Percentiles rank a stretch among this genome's conserved stretches.
These are phyloP conservation scores for Fusarium secorum DNA, from an alignment of 2,329 filamentous ascomycete species.

Conservation along the genomic window DNA sequence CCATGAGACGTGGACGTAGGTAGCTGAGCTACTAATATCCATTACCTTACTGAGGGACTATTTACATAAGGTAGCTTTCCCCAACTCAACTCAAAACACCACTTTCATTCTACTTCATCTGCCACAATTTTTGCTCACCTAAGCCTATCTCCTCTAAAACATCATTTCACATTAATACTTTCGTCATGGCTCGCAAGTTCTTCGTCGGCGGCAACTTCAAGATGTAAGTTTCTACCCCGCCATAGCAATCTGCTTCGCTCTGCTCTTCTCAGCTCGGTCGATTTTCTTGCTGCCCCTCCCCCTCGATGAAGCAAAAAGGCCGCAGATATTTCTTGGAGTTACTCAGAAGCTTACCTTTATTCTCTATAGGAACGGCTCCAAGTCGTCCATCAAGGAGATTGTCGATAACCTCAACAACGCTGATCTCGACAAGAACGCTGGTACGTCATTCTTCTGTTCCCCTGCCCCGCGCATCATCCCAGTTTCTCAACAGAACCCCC, in stretches of 20 bases:
- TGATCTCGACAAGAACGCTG: slow-evolving; percentile 76
- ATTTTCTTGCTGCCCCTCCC: slow-evolving; percentile 21
- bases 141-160: background rate
- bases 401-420: slow-evolving; percentile 88
- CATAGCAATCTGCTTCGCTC: slow-evolving; percentile 19
- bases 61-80: slow-evolving; percentile 23
- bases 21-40: slow-evolving; percentile 13
- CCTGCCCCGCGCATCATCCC: slow-evolving; percentile 10
- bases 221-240: slow-evolving; percentile 71
- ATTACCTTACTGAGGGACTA: slow-evolving; percentile 6
- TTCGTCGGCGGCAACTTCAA: slow-evolving; percentile 99
- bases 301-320: slow-evolving; percentile 40
- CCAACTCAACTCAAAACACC: slow-evolving; percentile 11
- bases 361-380: slow-evolving; percentile 82
- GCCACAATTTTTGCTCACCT: slow-evolving; percentile 8
- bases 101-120: slow-evolving; percentile 9
- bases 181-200: slow-evolving; percentile 92
- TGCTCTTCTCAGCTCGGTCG: slow-evolving; percentile 2
- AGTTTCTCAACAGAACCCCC: slow-evolving; percentile 17
- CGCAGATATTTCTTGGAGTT: slow-evolving; percentile 34
- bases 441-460: slow-evolving; percentile 56
- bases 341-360: slow-evolving; percentile 19
- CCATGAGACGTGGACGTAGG: background rate
- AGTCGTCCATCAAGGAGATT: slow-evolving; percentile 89
- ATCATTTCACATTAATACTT: slow-evolving; percentile 36